Base-by-base conservation (phyloP, 495 filamentous ascomycete species). In the Penicillium silybi region DNA sequence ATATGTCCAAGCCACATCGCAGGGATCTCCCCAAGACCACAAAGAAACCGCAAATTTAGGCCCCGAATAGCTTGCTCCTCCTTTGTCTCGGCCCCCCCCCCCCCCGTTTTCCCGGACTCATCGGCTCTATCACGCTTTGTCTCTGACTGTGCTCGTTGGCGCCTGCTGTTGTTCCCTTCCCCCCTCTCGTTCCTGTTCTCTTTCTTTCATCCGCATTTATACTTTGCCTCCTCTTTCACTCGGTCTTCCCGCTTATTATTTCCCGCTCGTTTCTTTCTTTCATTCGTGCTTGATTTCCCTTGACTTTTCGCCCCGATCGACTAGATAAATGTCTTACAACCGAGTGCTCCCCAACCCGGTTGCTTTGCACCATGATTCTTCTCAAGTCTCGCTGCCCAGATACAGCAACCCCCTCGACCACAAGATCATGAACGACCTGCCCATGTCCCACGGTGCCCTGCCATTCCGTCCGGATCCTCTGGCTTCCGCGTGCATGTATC, bases 301-400 rank as follows among this genome's bases (percentile, higher is more conserved):
- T 13, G 26, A 44, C 22, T 44, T 50, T 54, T 61, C 41, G 23
- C 37, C 41, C 13, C 29, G 43, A 39, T 22, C 20, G 18, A 52
- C 29, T 63, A 61, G 43, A 62, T 62, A 69, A 70, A 80, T 80
- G 77, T 80, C 77, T 72, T 81, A 70, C 66, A 74, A 81, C 67
- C 76, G 78, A 74, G 77, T 81, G 46, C 72, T 81, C 25, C 78
- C 78, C 58, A 66, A 68, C 46, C 78, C 76, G 46, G 57, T 67
- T 64, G 68, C 71, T 66, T 60, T 79, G 41, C 72, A 66, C 46
- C 64, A 77, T 73, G 73, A 76, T 42, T 54, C 66, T 54, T 51
- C 62, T 34, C 62, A 59, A 58, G 61, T 65, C 48, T 55, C 57
- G 39, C 52, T 68, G 13, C 53, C 63, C 44, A 62, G 69, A 57